phyloP scores from a whole-genome alignment of 2,329 filamentous ascomycete genomes.

The Phaeosphaeria sp. region DNA sequence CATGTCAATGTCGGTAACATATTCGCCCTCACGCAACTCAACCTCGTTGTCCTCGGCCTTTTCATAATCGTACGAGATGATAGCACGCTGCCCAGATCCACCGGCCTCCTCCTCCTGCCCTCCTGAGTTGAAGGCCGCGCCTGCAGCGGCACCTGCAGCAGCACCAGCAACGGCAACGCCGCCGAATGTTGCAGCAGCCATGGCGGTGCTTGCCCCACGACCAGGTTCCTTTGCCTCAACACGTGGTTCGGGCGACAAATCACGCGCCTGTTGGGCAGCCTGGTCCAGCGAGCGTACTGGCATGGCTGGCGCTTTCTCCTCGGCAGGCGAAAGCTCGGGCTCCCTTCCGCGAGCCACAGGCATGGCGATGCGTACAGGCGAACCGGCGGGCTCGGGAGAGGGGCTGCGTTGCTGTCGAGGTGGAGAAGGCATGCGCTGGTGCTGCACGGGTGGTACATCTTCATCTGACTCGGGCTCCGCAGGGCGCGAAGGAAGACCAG shows the following conservation, averaged over 20 bases:
- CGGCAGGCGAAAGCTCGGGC: constrained; percentile 59
- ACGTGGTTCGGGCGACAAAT: constrained; percentile 70
- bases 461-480: constrained; percentile 51
- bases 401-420: constrained; percentile 50
- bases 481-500: constrained; percentile 72
- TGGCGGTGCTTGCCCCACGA: constrained; percentile 61
- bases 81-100: constrained; percentile 70
- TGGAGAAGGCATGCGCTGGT: constrained; percentile 54
- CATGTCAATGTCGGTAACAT: constrained; percentile 92
- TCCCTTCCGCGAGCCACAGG: constrained; percentile 74
- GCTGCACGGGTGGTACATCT: constrained; percentile 62
- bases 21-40: constrained; percentile 85
- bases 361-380: constrained; percentile 84
- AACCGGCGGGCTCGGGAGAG: constrained; percentile 65
- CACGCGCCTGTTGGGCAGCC: constrained; percentile 68
- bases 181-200: constrained; percentile 54
- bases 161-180: constrained; percentile 52
- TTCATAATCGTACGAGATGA: constrained; percentile 94
- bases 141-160: constrained; percentile 47
- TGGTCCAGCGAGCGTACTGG: constrained; percentile 69
- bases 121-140: constrained; percentile 39
- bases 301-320: constrained; percentile 62
- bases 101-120: constrained; percentile 37
- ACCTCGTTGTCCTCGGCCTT: constrained; percentile 98
- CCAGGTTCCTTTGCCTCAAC: constrained; percentile 61